phyloP scores from a whole-genome alignment of 1,284 basidiomycete species.

The Chalciporus sp. region DNA sequence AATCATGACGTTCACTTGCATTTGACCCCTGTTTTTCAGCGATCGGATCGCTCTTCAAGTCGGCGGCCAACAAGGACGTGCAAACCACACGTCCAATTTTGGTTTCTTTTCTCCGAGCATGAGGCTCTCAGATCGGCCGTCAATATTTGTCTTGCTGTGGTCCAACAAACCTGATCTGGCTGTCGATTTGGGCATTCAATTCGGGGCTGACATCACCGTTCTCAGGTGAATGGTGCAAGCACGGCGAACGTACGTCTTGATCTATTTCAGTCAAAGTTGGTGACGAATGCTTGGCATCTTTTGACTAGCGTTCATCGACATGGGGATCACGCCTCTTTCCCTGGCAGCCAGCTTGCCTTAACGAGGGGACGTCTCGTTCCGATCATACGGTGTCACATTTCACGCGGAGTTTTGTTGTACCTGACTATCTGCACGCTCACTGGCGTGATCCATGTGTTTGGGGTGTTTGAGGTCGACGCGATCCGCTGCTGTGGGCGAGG shows the following conservation, averaged over 20 bases:
- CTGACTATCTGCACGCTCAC: background rate
- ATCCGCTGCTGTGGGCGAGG: slow-evolving; percentile 8
- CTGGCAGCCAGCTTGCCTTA: slow-evolving; percentile 1
- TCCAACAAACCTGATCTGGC: background rate
- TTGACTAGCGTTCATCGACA: background rate
- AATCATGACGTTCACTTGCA: background rate
- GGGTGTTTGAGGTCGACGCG: background rate
- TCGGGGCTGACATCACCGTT: background rate
- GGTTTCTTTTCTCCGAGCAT: background rate
- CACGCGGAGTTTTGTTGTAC: slow-evolving; percentile 2
- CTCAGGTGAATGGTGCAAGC: background rate
- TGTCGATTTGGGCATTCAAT: slow-evolving; percentile 7
- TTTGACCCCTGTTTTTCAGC: background rate
- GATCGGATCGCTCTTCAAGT: background rate
- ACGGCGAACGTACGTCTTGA: slow-evolving; percentile 8
- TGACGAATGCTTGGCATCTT: background rate
- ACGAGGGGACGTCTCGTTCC: background rate
- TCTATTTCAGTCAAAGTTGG: slow-evolving; percentile 2
- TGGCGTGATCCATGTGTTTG: background rate
- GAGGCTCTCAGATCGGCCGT: background rate
- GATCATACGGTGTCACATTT: background rate
- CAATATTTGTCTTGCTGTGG: slow-evolving; percentile 4
- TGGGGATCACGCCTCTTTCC: slow-evolving; percentile 2
- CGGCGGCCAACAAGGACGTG: slow-evolving; percentile 1
- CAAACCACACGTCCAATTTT: background rate